Base-by-base conservation (phyloP, 106 monocot species). In the Ottelia alismoides region DNA sequence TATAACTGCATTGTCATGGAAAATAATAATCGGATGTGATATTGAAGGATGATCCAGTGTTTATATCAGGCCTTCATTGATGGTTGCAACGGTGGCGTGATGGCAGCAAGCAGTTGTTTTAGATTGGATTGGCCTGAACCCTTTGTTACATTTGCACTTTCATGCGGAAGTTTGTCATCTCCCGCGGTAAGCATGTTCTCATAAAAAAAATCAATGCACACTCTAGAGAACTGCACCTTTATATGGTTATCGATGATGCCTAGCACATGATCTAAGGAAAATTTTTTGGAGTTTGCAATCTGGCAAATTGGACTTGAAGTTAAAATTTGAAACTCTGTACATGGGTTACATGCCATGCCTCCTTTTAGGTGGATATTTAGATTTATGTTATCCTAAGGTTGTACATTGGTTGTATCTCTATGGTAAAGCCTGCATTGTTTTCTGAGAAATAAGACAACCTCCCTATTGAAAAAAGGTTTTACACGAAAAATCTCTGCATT, bases 121-220 rank as follows among this genome's bases (percentile, higher is more conserved):
- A 85, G 81, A 2, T 58, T 92, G 59, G 91, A 92, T 22, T 85
- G 85, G 75, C 73, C 78, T n/a, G 91, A 85, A 60, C 91, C 91
- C 11, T 51, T 76, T 44, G 85, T 85, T 40, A 81, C 91, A 55
- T 92, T 92, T 63, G 91, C 91, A 29, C 81, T 92, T 9, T 85
- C 91, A 32, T 92, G 81, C 52, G 91, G 91, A 28, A 92, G 85
- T 58, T 92, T 77, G 84, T 92, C 91, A 10, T 92, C 91, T 21
- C 91, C 85, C 30, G 85, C 81, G 19, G 91, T 92, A 76, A 78
- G 74, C 70, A 46, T 14, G 35, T 3, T 6, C 9, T 35, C 35
- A 12, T 3, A 35, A 35, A 6, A 5, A 35, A 5, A 35, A n/a
- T 35, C 35, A 35, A 35, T 35, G 35, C n/a, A n/a, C n/a, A n/a